Evolutionary conservation across 2,329 filamentous ascomycete species (phyloP).

Genomic region (Byssoonygena ceratinophila): DNA sequence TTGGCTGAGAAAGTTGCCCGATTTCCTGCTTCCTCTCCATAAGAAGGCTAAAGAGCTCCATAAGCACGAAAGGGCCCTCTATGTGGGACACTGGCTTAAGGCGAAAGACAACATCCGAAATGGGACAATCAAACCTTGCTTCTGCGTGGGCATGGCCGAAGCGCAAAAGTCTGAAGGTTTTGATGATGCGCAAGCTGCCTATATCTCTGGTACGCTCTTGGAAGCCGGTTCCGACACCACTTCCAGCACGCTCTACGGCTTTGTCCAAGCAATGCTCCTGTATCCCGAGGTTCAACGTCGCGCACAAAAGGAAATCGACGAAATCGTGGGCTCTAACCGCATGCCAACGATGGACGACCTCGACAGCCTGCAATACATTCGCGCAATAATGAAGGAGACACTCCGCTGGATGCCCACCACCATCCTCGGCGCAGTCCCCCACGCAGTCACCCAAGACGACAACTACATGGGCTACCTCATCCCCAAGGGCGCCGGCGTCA

Average conservation of each 20-base stretch:
- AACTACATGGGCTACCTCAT: conserved; percentile 36
- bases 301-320: conserved; percentile 37
- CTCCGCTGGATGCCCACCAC: conserved; percentile 32
- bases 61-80: conserved; percentile 10
- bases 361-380: conserved; percentile 27
- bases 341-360: conserved; percentile 33
- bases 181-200: conserved; percentile 5
- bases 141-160: conserved; percentile 1
- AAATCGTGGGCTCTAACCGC: conserved; percentile 24
- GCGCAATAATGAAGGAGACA: conserved; percentile 31
- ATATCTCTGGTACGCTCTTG: conserved; percentile 15
- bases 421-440: not conserved
- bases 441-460: conserved; percentile 31
- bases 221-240: conserved; percentile 38
- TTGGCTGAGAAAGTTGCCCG: conserved; percentile 17
- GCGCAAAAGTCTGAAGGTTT: conserved; percentile 7
- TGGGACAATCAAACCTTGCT: conserved; percentile 4
- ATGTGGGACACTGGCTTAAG: not conserved
- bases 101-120: conserved; percentile 17
- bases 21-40: conserved; percentile 13
- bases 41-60: conserved; percentile 11
- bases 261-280: conserved; percentile 41
- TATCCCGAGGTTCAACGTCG: conserved; percentile 38
- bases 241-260: conserved; percentile 40
- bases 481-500: conserved; percentile 38